These are phyloP conservation scores for Trichoderma guizhouense DNA, from an alignment of 2,329 filamentous ascomycete genomes.

Conservation along the genomic window DNA sequence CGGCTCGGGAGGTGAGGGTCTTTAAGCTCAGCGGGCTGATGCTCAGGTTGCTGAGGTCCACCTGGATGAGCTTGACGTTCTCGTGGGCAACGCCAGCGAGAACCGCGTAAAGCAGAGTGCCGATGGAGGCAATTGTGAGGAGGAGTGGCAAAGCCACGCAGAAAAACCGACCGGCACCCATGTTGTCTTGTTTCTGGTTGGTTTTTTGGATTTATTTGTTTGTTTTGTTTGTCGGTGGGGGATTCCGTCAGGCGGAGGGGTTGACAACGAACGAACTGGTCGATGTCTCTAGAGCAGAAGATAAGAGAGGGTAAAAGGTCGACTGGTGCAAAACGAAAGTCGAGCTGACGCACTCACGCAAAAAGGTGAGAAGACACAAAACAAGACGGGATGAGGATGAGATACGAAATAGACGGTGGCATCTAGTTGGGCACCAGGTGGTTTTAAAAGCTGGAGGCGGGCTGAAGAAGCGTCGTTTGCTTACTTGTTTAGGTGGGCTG, in stretches of 20 bases:
- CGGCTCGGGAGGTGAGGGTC: constrained; percentile 22
- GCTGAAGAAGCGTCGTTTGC: constrained; percentile 9
- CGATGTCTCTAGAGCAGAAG: neutral
- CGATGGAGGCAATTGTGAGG: constrained; percentile 72
- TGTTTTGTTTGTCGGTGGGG: constrained; percentile 10
- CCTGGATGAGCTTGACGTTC: constrained; percentile 54
- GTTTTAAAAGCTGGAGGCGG: constrained; percentile 18
- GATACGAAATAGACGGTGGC: neutral
- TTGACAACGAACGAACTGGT: constrained; percentile 3
- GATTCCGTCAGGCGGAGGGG: neutral
- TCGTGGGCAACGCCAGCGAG: constrained; percentile 56
- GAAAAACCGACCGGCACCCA: constrained; percentile 70
- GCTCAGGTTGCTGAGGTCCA: constrained; percentile 60
- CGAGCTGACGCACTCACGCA: neutral
- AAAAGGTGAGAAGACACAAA: neutral
- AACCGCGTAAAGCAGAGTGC: constrained; percentile 61
- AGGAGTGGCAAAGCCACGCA: constrained; percentile 86
- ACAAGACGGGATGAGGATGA: constrained; percentile 9
- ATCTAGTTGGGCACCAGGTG: constrained; percentile 15
- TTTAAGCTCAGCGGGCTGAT: constrained; percentile 27
- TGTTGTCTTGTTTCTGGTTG: constrained; percentile 28
- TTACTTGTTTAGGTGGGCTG: constrained; percentile 3
- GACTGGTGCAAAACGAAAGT: constrained; percentile 11
- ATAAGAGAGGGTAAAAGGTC: neutral
- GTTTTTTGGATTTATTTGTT: neutral